A percentile compares a stretch with the other conserved stretches of the same genome.
These are phyloP conservation scores for Aspergillus heteromorphus DNA, from an alignment of 495 filamentous ascomycete species.

Conservation along the genomic window DNA sequence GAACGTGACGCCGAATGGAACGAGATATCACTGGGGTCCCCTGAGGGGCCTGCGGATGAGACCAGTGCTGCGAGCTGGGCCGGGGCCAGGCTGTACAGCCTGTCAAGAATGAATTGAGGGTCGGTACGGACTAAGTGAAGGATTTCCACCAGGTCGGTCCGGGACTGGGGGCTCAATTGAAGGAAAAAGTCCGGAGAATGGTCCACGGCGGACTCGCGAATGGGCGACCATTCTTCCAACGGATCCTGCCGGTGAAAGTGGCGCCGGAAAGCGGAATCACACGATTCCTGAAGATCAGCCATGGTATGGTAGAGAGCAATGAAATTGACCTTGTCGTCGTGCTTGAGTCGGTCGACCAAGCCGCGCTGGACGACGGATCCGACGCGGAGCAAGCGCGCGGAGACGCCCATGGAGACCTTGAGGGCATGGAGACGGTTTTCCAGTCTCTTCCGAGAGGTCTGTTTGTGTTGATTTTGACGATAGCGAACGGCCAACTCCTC, in stretches of 20 bases:
- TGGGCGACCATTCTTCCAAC: conserved; percentile 31
- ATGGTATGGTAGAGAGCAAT: conserved; percentile 80
- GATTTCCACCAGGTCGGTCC: conserved; percentile 72
- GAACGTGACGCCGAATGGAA: conserved; percentile 65
- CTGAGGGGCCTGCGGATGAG: conserved; percentile 65
- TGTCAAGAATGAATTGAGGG: conserved; percentile 77
- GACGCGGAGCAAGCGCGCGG: conserved; percentile 70
- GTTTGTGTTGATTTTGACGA: conserved; percentile 41
- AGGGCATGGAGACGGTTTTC: conserved; percentile 38
- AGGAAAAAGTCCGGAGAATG: conserved; percentile 67
- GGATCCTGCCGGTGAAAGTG: conserved; percentile 37
- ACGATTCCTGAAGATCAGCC: conserved; percentile 82
- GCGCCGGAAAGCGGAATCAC: conserved; percentile 56
- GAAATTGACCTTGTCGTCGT: conserved; percentile 87
- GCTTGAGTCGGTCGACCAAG: conserved; percentile 81
- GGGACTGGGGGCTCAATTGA: conserved; percentile 68
- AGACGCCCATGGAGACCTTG: conserved; percentile 68
- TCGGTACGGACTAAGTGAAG: conserved; percentile 77
- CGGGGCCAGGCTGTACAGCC: conserved; percentile 65
- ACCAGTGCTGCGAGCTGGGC: conserved; percentile 69
- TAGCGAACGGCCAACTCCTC: conserved; percentile 40
- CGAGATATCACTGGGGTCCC: conserved; percentile 76
- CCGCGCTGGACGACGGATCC: conserved; percentile 74
- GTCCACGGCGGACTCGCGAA: conserved; percentile 28
- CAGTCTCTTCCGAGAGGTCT: conserved; percentile 34